A percentile compares a stretch with the other conserved stretches of the same genome.
Evolutionary conservation across 192 early-diverging fungal genomes (phyloP).

Genomic region (Coemansia sp.): DNA sequence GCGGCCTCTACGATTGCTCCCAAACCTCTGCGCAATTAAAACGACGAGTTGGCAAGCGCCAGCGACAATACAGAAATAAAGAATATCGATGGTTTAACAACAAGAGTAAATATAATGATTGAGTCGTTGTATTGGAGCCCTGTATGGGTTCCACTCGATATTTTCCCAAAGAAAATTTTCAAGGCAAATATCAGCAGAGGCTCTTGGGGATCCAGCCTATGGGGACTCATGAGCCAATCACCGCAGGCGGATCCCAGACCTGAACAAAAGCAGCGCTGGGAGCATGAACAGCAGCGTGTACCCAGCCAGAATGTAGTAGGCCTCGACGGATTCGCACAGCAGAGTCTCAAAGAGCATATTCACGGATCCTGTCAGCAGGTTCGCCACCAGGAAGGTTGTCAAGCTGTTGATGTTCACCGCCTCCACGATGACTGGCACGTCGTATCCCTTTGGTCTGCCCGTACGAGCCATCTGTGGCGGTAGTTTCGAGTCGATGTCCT

Average conservation of each 20-base stretch:
- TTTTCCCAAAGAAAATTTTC: not conserved
- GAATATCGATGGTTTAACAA: not conserved
- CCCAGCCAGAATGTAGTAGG: slow-evolving; percentile 53
- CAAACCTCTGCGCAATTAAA: slow-evolving; percentile 1
- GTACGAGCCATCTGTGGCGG: slow-evolving; percentile 40
- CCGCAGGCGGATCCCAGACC: slow-evolving; percentile 21
- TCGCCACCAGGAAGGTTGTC: slow-evolving; percentile 85
- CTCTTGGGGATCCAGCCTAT: not conserved
- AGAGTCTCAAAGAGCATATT: slow-evolving; percentile 86
- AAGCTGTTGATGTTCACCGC: slow-evolving; percentile 84
- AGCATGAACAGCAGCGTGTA: slow-evolving; percentile 63
- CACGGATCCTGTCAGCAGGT: slow-evolving; percentile 83
- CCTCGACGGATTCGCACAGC: slow-evolving; percentile 43
- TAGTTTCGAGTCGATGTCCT: slow-evolving; percentile 58
- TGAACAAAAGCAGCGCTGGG: slow-evolving; percentile 35
- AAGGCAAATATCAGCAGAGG: slow-evolving; percentile 2
- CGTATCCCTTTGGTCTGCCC: slow-evolving; percentile 43
- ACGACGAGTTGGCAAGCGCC: too few species aligned
- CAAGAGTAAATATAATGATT: too few species aligned
- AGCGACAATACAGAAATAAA: not conserved
- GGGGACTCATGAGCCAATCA: slow-evolving; percentile 21
- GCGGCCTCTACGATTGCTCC: not conserved
- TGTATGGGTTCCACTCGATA: too few species aligned
- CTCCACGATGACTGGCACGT: slow-evolving; percentile 63
- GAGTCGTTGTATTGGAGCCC: too few species aligned